Conservation (phyloP, 805 yeast species). For the Saccharomycopsis selenospora region DNA sequence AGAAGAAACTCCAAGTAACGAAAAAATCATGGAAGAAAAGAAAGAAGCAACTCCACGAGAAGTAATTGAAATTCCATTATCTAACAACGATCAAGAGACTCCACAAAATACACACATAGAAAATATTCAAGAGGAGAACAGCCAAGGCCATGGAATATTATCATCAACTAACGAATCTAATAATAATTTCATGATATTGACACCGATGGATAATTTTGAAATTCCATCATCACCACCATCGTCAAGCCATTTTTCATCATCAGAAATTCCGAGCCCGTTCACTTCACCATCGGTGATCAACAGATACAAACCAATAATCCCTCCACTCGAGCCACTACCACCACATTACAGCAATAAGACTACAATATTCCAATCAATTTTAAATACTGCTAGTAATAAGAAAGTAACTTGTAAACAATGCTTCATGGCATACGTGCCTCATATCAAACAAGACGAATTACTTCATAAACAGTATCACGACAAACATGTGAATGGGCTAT, state of each 20-base stretch:
- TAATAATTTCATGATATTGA: background rate
- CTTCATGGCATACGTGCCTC: constrained; percentile 44
- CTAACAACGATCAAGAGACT: no score
- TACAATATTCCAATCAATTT: background rate
- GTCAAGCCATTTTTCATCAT: constrained; percentile 9
- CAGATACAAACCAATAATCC: constrained; percentile 18
- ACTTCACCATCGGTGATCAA: constrained; percentile 14
- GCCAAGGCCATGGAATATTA: no score
- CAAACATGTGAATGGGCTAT: constrained; percentile 40
- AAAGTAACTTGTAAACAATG: constrained; percentile 39
- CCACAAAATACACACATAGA: no score
- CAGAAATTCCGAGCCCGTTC: constrained; percentile 13
- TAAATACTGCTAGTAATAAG: constrained; percentile 4
- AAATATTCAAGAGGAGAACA: no score
- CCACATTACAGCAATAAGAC: background rate
- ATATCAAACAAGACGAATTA: constrained; percentile 35
- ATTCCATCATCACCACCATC: constrained; percentile 18
- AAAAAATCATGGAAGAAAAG: no score
- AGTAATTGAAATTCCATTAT: no score
- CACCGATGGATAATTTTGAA: constrained; percentile 6
- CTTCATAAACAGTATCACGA: constrained; percentile 48
- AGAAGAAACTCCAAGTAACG: no score
- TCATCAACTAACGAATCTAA: no score
- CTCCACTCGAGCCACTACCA: background rate
- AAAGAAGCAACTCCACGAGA: no score